phyloP scores from a whole-genome alignment of 1,139 yeast species.

The Taiozyma sp. region DNA sequence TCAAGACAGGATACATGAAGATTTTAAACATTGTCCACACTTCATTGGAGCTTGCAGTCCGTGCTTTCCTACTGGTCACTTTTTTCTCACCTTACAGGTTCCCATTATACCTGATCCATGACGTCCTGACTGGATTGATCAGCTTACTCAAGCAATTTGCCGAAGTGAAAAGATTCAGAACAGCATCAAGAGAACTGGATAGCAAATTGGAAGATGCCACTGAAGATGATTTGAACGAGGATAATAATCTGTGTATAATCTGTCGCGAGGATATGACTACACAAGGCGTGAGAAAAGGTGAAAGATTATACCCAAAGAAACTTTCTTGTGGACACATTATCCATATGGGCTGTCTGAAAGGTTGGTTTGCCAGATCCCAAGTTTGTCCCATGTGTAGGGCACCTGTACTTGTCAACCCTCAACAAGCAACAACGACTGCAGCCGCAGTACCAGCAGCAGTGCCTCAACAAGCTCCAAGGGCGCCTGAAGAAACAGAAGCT shows the following conservation, averaged over 20 bases:
- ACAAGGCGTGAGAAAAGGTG: constrained; percentile 27
- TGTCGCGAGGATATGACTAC: constrained; percentile 79
- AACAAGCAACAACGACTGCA: background rate
- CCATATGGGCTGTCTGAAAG: constrained; percentile 85
- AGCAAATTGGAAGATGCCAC: constrained; percentile 56
- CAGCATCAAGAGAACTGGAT: constrained; percentile 63
- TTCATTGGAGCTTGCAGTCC: constrained; percentile 38
- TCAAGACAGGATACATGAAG: constrained; percentile 56
- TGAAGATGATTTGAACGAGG: constrained; percentile 51
- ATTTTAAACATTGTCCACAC: constrained; percentile 48
- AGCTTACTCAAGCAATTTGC: constrained; percentile 44
- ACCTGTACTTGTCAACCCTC: constrained; percentile 41
- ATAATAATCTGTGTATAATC: constrained; percentile 66
- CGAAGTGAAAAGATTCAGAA: constrained; percentile 49
- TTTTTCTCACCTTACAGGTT: constrained; percentile 42
- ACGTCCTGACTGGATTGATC: constrained; percentile 50
- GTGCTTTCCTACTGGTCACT: constrained; percentile 46
- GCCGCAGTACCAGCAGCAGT: background rate
- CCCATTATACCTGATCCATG: constrained; percentile 66
- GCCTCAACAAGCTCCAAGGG: constrained; percentile 1
- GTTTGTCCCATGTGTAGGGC: constrained; percentile 89
- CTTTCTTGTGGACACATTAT: constrained; percentile 81
- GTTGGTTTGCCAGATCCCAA: constrained; percentile 91
- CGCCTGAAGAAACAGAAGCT: constrained; percentile 1
- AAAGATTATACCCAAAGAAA: constrained; percentile 63